These are phyloP conservation scores for Tylopilus sp. DNA, from an alignment of 768 basidiomycete species.

Conservation along the genomic window DNA sequence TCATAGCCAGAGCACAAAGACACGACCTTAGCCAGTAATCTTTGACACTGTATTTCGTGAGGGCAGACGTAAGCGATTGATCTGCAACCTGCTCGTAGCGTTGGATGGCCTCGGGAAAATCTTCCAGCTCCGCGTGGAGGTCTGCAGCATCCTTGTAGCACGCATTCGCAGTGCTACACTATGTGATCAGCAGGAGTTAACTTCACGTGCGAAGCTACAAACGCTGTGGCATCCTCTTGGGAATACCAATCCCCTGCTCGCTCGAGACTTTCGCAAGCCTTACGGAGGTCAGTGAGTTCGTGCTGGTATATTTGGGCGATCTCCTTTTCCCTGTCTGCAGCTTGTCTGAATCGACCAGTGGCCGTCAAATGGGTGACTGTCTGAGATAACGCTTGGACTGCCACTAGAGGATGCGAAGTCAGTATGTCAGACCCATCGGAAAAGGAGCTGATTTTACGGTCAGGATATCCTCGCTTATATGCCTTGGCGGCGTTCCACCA, in stretches of 20 bases:
- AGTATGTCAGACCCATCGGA: constrained; percentile 1
- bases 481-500: constrained; percentile 99
- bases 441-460: constrained; percentile 53
- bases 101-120: constrained; percentile 81
- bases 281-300: constrained; percentile 71
- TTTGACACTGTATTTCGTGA: constrained; percentile 99
- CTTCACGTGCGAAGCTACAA: constrained; percentile 31
- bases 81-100: constrained; percentile 90
- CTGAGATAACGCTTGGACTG: constrained; percentile 80
- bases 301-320: constrained; percentile 93
- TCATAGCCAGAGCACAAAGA: constrained; percentile 85
- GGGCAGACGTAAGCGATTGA: constrained; percentile 69
- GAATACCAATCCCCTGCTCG: constrained; percentile 95
- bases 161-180: constrained; percentile 81
- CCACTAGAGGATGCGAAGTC: constrained; percentile 51
- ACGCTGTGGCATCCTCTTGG: constrained; percentile 97
- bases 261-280: constrained; percentile 88
- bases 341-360: constrained; percentile 90
- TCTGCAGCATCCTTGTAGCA: constrained; percentile 98
- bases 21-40: constrained; percentile 92
- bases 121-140: constrained; percentile 83
- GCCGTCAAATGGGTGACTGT: constrained; percentile 82
- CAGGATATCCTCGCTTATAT: constrained; percentile 85
- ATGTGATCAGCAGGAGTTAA: constrained; percentile 3
- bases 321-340: constrained; percentile 97